These are phyloP conservation scores for Acacia acuminata DNA, from an alignment of 306 rosid species.

Conservation along the genomic window DNA sequence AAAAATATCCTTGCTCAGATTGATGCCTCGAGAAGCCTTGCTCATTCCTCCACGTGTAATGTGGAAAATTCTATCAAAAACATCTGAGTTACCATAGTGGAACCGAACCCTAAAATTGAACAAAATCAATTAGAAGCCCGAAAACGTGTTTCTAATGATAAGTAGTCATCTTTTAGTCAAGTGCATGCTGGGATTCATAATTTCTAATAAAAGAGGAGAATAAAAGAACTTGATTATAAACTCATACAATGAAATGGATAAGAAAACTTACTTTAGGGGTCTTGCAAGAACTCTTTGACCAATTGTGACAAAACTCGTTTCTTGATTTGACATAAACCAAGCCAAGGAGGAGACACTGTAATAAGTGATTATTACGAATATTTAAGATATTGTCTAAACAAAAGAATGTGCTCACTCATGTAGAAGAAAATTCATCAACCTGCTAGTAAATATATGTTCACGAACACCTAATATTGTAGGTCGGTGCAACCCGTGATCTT, in stretches of 20 bases:
- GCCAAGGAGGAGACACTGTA: constrained; percentile 97
- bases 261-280: constrained; percentile 79
- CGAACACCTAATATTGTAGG: constrained; percentile 96
- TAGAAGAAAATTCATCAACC: constrained; percentile 53
- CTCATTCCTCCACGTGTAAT: constrained; percentile 99
- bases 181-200: background rate
- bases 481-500: constrained; percentile 94
- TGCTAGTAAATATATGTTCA: constrained; percentile 96
- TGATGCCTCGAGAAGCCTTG: constrained; percentile 95
- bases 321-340: constrained; percentile 99
- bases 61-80: constrained; percentile 94
- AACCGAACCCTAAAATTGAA: constrained; percentile 76
- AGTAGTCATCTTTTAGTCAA: background rate
- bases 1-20: constrained; percentile 96
- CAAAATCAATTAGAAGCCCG: constrained; percentile 19
- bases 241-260: constrained; percentile 23
- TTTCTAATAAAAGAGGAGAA: constrained; percentile 21
- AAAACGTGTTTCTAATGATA: background rate
- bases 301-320: constrained; percentile 89
- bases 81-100: constrained; percentile 99
- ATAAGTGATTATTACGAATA: constrained; percentile 20
- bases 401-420: constrained; percentile 20
- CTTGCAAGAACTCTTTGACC: constrained; percentile 99
- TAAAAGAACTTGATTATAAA: constrained; percentile 1
- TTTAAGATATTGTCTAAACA: constrained; percentile 6